Evolutionary conservation across 2,329 filamentous ascomycete species (phyloP).

Genomic region (Tolypocladium ophioglossoides): DNA sequence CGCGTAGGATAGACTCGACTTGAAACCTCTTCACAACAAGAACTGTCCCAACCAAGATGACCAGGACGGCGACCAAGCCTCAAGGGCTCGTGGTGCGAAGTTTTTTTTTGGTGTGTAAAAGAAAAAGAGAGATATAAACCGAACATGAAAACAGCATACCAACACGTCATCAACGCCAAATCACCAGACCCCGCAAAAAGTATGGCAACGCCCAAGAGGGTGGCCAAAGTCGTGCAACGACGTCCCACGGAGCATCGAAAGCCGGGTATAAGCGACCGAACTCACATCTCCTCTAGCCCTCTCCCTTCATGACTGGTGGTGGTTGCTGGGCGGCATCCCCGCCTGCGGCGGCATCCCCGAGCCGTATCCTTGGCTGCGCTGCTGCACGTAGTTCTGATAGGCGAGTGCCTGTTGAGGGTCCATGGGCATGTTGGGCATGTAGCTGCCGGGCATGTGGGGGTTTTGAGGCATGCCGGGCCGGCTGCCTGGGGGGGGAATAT

Average conservation of each 20-base stretch:
- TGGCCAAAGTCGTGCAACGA: constrained; percentile 15
- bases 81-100: background rate
- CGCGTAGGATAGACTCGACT: background rate
- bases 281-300: constrained; percentile 1
- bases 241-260: constrained; percentile 38
- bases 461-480: constrained; percentile 56
- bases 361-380: constrained; percentile 55
- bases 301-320: constrained; percentile 58
- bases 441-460: constrained; percentile 52
- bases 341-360: constrained; percentile 70
- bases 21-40: background rate
- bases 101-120: background rate
- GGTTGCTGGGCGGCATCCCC: constrained; percentile 73
- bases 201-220: constrained; percentile 19
- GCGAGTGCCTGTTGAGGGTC: constrained; percentile 71
- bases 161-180: constrained; percentile 32
- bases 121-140: constrained; percentile 10
- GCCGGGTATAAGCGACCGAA: constrained; percentile 45
- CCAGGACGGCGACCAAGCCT: background rate
- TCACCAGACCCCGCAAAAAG: constrained; percentile 29
- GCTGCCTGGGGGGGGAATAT: constrained; percentile 53
- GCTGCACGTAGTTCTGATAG: constrained; percentile 76
- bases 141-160: constrained; percentile 21
- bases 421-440: constrained; percentile 53
- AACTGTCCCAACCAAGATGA: background rate